Evolutionary conservation across 345 rosid species (phyloP), one percentile per base, ranked within the genome.

Genomic region (Eutrema yunnanense): DNA sequence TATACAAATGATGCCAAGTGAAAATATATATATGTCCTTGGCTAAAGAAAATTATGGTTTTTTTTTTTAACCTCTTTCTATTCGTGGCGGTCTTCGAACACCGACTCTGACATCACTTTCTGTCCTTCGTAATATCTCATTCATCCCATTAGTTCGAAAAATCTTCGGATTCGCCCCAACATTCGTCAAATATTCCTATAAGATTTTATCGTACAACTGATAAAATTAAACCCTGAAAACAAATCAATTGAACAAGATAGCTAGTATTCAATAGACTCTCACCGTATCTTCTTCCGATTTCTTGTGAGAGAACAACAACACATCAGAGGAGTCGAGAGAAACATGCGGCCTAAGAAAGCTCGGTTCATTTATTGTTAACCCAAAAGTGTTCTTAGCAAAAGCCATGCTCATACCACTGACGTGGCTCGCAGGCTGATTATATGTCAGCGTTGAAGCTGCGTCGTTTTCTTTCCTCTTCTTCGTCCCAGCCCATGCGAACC

Each of bases 401-500:
- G 75, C 74, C 61, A 86, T 82, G 30, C 76, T 81, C 62, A 86
- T 73, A 44, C 82, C 83, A 67, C 86, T 81, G 11, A 84, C 37
- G 59, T 84, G 83, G 69, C 88, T 85, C 67, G 64, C 71, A 5
- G 83, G 81, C 26, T 61, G 85, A 44, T 75, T 81, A 58, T 71
- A 84, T 1, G 91, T 85, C 48, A 87, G 44, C 26, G 88, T 70
- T 2, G 90, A 80, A 46, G 51, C 48, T 40, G 76, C 72, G 63
- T 86, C 85, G 54, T 72, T 72, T 33, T 84, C 86, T 71, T 79
- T 76, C 55, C 46, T 79, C 74, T 67, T 85, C 80, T 82, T 85
- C 3, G 83, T 72, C 19, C 75, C 79, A 6, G 84, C 83, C 92
- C 88, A 84, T 19, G 89, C 81, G 27, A 84, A 85, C 47, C 86